Evolutionary conservation across 2,329 filamentous ascomycete genomes (phyloP).

Genomic region (Knoxdaviesia capensis): DNA sequence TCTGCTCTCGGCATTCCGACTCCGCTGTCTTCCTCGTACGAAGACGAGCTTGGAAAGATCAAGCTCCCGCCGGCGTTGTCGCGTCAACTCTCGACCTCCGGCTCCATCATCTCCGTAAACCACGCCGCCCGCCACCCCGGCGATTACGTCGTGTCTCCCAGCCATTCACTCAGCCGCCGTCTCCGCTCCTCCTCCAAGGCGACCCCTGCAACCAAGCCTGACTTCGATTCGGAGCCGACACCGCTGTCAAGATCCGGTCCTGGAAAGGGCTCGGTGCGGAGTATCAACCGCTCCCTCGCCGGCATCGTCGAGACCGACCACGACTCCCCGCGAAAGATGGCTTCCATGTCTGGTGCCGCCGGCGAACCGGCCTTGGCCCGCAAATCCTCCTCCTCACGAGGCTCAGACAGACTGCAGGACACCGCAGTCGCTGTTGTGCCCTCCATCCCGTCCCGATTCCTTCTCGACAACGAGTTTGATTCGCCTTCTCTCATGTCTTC

Average conservation of each 20-base stretch:
- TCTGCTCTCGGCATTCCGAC: slow-evolving; percentile 6
- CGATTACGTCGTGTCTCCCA: slow-evolving; percentile 47
- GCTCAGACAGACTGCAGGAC: too few species aligned
- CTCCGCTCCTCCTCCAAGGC: slow-evolving; percentile 34
- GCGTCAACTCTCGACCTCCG: slow-evolving; percentile 25
- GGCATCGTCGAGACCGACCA: slow-evolving; percentile 38
- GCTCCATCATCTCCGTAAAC: slow-evolving; percentile 52
- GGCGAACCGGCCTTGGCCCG: slow-evolving; percentile 12
- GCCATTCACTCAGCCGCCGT: slow-evolving; percentile 36
- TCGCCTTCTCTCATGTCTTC: slow-evolving; percentile 8
- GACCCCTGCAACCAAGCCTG: slow-evolving; percentile 19
- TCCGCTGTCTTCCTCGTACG: slow-evolving; percentile 4
- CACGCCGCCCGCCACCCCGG: slow-evolving; percentile 42
- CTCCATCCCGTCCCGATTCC: too few species aligned
- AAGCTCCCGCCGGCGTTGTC: slow-evolving; percentile 10
- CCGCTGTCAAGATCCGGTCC: slow-evolving; percentile 28
- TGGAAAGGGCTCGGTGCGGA: slow-evolving; percentile 31
- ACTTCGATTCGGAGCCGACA: slow-evolving; percentile 14
- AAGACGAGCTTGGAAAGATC: background rate
- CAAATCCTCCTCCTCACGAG: too few species aligned
- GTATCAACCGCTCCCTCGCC: slow-evolving; percentile 29
- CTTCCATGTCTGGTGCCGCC: slow-evolving; percentile 3
- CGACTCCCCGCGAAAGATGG: slow-evolving; percentile 4
- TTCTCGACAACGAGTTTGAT: too few species aligned
- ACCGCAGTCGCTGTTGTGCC: too few species aligned